A percentile compares a stretch with the other conserved stretches of the same genome.
phyloP scores from a whole-genome alignment of 208 protist species.

The Trypanosomatidae sp. region DNA sequence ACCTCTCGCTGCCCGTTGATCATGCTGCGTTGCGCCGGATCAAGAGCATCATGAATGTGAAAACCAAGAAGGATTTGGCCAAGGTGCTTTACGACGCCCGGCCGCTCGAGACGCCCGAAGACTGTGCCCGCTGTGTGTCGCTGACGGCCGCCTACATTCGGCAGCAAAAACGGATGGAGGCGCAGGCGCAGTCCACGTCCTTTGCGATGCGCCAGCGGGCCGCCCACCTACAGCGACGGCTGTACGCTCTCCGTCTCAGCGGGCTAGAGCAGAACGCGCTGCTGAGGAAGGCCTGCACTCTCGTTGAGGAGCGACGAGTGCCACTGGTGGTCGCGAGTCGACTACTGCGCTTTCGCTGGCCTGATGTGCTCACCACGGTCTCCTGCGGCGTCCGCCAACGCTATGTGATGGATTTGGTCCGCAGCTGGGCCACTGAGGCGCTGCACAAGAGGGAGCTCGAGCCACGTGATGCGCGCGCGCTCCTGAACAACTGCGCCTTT shows the following conservation, averaged over 20 bases:
- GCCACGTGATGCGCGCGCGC: constrained; percentile 37
- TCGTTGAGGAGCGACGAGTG: constrained; percentile 44
- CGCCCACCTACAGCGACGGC: background rate
- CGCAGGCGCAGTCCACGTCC: background rate
- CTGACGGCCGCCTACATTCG: constrained; percentile 26
- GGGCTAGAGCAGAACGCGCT: constrained; percentile 23
- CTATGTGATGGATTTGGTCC: constrained; percentile 37
- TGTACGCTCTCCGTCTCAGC: constrained; percentile 4
- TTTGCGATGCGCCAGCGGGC: constrained; percentile 3
- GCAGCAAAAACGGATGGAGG: constrained; percentile 13
- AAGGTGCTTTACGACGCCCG: background rate
- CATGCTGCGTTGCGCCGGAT: constrained; percentile 1
- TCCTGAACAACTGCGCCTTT: constrained; percentile 41
- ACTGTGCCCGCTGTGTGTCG: constrained; percentile 18
- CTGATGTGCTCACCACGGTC: constrained; percentile 25
- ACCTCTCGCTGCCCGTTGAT: constrained; percentile 12
- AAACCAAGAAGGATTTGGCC: constrained; percentile 1
- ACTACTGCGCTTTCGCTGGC: constrained; percentile 54
- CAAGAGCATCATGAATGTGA: constrained; percentile 4
- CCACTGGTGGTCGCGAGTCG: constrained; percentile 47
- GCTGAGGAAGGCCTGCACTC: constrained; percentile 21
- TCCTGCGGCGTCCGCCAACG: constrained; percentile 25
- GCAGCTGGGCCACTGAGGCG: constrained; percentile 45
- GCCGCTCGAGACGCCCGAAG: constrained; percentile 1
- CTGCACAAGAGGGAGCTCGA: constrained; percentile 25